phyloP scores from a whole-genome alignment of 306 rosid species.

The Cyamopsis tetragonoloba region DNA sequence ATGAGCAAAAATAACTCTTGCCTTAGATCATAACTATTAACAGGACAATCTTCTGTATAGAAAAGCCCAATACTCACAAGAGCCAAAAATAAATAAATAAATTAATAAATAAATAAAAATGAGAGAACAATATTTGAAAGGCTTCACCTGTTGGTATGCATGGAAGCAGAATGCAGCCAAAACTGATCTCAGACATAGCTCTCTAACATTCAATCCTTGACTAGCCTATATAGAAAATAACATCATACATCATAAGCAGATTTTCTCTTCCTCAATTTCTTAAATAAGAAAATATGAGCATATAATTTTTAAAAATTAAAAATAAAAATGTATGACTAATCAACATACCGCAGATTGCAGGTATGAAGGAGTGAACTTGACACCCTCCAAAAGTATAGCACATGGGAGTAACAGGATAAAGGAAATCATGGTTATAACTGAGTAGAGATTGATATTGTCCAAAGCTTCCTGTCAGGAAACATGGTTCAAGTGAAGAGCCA shows the following conservation, averaged over 20 bases:
- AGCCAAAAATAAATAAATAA: not conserved
- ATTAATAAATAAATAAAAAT: no score
- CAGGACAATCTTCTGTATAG: not conserved
- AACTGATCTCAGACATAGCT: slow-evolving; percentile 51
- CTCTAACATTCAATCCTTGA: slow-evolving; percentile 60
- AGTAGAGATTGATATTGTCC: slow-evolving; percentile 76
- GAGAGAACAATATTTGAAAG: slow-evolving; percentile 15
- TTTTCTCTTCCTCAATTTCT: slow-evolving; percentile 4
- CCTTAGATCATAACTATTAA: not conserved
- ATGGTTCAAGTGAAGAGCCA: slow-evolving; percentile 21
- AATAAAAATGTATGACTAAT: not conserved
- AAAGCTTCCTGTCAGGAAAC: slow-evolving; percentile 48
- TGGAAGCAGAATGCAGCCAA: slow-evolving; percentile 72
- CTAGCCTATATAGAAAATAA: slow-evolving; percentile 38
- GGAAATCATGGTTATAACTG: slow-evolving; percentile 65
- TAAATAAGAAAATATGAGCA: not conserved
- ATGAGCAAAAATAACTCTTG: not conserved
- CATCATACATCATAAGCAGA: not conserved
- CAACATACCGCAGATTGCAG: slow-evolving; percentile 57
- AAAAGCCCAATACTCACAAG: not conserved
- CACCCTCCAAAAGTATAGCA: slow-evolving; percentile 59
- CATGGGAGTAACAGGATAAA: slow-evolving; percentile 55
- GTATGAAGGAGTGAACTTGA: slow-evolving; percentile 61
- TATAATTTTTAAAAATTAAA: not conserved
- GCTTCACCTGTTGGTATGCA: slow-evolving; percentile 65